Evolutionary conservation across 225 moss, liverwort and hornwort species (phyloP).

Genomic region (Neckera pumila): DNA sequence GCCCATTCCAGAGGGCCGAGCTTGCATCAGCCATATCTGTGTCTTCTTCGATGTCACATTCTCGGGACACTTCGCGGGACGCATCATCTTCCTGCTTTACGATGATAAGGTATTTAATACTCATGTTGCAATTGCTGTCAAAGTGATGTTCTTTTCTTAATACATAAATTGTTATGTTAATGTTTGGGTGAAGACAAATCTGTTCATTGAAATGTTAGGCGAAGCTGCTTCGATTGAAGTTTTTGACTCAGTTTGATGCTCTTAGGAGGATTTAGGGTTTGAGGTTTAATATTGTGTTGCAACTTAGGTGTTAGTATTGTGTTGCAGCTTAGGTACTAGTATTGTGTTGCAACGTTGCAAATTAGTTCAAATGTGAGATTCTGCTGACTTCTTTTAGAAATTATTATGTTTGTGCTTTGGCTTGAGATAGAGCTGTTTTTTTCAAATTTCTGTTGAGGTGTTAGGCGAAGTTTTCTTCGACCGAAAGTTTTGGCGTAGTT

Average conservation of each 20-base stretch:
- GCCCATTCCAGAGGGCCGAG: constrained; percentile 20
- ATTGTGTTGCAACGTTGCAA: background rate
- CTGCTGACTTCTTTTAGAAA: background rate
- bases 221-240: background rate
- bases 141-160: background rate
- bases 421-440: background rate
- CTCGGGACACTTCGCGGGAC: constrained; percentile 29
- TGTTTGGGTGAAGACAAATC: background rate
- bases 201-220: background rate
- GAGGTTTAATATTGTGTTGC: background rate
- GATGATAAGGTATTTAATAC: constrained; percentile 27
- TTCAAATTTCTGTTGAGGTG: background rate
- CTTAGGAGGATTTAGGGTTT: background rate
- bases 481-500: background rate
- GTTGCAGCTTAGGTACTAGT: background rate
- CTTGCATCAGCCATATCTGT: constrained; percentile 47
- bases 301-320: background rate
- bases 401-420: background rate
- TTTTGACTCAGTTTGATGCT: background rate
- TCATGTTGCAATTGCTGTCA: background rate
- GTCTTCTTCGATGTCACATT: constrained; percentile 62
- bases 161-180: too few species aligned
- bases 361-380: background rate
- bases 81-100: constrained; percentile 64
- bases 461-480: background rate